Evolutionary conservation across 345 rosid species (phyloP).

Genomic region (Nephelium lappaceum): DNA sequence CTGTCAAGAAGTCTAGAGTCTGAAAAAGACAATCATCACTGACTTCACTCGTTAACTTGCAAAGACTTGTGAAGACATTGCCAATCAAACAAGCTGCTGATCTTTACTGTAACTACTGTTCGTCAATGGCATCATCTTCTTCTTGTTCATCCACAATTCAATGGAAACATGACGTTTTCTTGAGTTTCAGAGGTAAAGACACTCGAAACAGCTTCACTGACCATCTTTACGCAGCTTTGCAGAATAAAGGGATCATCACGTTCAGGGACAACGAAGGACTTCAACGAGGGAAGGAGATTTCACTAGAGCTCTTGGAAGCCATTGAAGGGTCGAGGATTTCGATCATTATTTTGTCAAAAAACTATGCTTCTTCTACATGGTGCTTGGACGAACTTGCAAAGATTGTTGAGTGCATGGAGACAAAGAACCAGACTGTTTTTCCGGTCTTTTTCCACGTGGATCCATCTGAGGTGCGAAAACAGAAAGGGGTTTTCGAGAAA

Average conservation of each 20-base stretch:
- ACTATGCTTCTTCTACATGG: too few relatives aligned
- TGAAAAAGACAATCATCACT: too few relatives aligned
- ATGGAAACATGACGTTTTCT: too few relatives aligned
- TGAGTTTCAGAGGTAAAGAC: too few relatives aligned
- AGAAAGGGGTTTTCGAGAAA: background rate
- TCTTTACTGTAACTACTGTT: too few relatives aligned
- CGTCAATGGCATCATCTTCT: too few relatives aligned
- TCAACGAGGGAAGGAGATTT: slow-evolving; percentile 4
- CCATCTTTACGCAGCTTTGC: slow-evolving; percentile 21
- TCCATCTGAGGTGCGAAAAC: too few relatives aligned
- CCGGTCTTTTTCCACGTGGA: background rate
- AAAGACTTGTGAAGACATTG: too few relatives aligned
- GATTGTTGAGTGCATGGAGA: slow-evolving; percentile 13
- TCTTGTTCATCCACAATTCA: too few relatives aligned
- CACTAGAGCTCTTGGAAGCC: background rate
- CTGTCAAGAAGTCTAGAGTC: too few relatives aligned
- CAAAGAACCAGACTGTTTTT: background rate
- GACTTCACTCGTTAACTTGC: too few relatives aligned
- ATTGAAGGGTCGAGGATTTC: slow-evolving; percentile 18
- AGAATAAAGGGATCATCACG: background rate
- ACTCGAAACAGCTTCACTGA: background rate
- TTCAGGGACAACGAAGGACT: slow-evolving; percentile 13
- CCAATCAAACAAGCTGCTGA: too few relatives aligned
- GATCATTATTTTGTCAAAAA: background rate
- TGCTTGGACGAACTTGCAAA: background rate